These are phyloP conservation scores for Mrakia frigida DNA, from an alignment of 768 basidiomycete genomes.

Conservation along the genomic window DNA sequence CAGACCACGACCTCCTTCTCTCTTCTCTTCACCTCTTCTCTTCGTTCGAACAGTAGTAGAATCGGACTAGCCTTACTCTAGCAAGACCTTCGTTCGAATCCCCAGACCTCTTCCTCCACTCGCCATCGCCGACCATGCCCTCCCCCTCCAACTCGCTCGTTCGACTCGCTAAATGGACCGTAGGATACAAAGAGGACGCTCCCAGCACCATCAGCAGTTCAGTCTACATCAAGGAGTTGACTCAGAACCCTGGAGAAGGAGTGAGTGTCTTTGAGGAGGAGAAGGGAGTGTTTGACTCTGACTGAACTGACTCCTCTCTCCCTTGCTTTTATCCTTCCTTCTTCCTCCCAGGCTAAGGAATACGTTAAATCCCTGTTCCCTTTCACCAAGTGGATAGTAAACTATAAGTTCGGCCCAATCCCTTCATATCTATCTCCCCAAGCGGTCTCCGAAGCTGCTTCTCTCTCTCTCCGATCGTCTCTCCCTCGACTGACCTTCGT, in stretches of 20 bases:
- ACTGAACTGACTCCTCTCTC: not conserved
- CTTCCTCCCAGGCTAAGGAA: not conserved
- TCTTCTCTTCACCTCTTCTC: no score
- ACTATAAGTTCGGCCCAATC: slow-evolving; percentile 59
- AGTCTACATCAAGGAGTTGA: not conserved
- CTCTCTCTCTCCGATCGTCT: no score
- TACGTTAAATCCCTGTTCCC: not conserved
- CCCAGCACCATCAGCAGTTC: slow-evolving; percentile 7
- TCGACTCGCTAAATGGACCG: slow-evolving; percentile 4
- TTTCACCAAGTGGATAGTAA: slow-evolving; percentile 41
- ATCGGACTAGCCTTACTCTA: no score
- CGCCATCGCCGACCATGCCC: not conserved
- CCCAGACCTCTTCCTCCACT: no score
- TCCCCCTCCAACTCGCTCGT: not conserved
- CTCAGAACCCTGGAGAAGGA: not conserved
- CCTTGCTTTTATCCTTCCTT: not conserved
- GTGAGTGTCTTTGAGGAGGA: not conserved
- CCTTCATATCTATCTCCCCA: not conserved
- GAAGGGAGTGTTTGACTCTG: not conserved
- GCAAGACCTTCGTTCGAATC: no score
- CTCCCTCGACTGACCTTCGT: no score
- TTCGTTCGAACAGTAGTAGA: no score
- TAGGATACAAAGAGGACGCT: slow-evolving; percentile 20
- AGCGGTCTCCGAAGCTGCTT: no score
- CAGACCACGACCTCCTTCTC: no score